A percentile compares a stretch with the other conserved stretches of the same genome.
Evolutionary conservation across 2,329 filamentous ascomycete species (phyloP).

Genomic region (Pestalotiopsis sp.): DNA sequence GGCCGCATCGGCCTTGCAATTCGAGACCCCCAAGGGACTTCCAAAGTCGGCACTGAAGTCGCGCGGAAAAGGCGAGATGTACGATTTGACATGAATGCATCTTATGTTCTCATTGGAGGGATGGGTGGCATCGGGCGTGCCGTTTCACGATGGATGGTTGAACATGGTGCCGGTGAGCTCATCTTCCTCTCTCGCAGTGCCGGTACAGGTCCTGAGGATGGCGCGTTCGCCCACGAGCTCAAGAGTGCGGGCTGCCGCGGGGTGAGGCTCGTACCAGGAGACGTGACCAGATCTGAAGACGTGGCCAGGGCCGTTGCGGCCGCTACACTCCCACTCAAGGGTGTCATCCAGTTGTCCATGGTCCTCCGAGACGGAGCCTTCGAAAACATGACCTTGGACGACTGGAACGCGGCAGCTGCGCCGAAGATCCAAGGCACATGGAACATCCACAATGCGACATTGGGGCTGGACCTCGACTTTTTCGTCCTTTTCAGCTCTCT

Average conservation of each 20-base stretch:
- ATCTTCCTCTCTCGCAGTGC: slow-evolving; percentile 17
- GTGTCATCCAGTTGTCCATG: slow-evolving; percentile 25
- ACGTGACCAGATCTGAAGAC: slow-evolving; percentile 13
- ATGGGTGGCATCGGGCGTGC: slow-evolving; percentile 21
- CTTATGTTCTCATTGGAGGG: slow-evolving; percentile 22
- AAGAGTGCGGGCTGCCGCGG: slow-evolving; percentile 16
- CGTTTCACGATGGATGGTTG: slow-evolving; percentile 18
- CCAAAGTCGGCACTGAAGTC: not conserved
- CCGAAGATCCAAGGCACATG: slow-evolving; percentile 31
- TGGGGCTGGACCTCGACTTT: slow-evolving; percentile 31
- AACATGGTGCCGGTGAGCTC: slow-evolving; percentile 17
- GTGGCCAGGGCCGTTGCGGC: slow-evolving; percentile 12
- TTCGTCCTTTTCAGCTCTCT: slow-evolving; percentile 35
- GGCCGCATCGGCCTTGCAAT: slow-evolving; percentile 40
- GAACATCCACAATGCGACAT: slow-evolving; percentile 23
- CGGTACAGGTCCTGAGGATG: not conserved
- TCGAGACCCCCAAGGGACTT: not conserved
- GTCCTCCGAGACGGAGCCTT: slow-evolving; percentile 17
- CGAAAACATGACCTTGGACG: slow-evolving; percentile 20
- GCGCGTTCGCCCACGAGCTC: slow-evolving; percentile 13
- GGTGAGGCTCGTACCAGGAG: slow-evolving; percentile 14
- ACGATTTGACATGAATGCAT: not conserved
- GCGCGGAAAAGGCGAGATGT: not conserved
- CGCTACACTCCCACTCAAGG: slow-evolving; percentile 14
- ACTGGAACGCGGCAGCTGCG: slow-evolving; percentile 22